Evolutionary conservation across 768 basidiomycete genomes (phyloP).

Genomic region (Podaxis mareebaensis): DNA sequence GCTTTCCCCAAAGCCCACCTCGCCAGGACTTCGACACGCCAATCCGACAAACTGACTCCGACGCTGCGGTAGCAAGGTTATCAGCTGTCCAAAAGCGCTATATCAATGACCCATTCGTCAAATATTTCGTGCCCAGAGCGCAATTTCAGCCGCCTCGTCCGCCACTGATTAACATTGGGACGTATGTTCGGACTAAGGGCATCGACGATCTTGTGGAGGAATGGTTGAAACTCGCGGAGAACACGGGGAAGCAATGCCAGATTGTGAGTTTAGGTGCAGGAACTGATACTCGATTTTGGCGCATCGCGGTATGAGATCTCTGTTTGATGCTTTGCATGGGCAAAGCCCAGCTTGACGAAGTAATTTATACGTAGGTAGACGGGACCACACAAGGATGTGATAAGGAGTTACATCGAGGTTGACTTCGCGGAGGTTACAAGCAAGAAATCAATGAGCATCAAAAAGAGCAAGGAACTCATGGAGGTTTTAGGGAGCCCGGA

Average conservation of each 20-base stretch:
- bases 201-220: conserved; percentile 74
- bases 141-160: conserved; percentile 64
- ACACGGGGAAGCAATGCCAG: conserved; percentile 60
- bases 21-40: conserved; percentile 54
- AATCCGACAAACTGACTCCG: conserved; percentile 77
- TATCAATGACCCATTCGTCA: conserved; percentile 73
- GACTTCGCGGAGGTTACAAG: conserved; percentile 88
- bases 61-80: conserved; percentile 79
- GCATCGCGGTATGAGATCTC: conserved; percentile 57
- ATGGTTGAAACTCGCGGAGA: conserved; percentile 54
- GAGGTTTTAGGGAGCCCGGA: conserved; percentile 47
- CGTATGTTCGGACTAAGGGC: conserved; percentile 79
- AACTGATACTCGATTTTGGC: conserved; percentile 95
- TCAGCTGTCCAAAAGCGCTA: conserved; percentile 88
- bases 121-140: conserved; percentile 64
- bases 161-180: conserved; percentile 95
- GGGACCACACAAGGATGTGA: conserved; percentile 45
- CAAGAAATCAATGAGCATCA: conserved; percentile 81
- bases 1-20: conserved; percentile 13
- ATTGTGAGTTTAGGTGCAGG: conserved; percentile 95
- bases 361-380: conserved; percentile 44
- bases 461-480: conserved; percentile 61
- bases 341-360: background rate
- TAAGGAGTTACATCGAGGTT: conserved; percentile 78
- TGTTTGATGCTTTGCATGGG: background rate